Evolutionary conservation across 345 rosid species (phyloP), one percentile per base, ranked within the genome.

Genomic region (Eucalyptus albens): DNA sequence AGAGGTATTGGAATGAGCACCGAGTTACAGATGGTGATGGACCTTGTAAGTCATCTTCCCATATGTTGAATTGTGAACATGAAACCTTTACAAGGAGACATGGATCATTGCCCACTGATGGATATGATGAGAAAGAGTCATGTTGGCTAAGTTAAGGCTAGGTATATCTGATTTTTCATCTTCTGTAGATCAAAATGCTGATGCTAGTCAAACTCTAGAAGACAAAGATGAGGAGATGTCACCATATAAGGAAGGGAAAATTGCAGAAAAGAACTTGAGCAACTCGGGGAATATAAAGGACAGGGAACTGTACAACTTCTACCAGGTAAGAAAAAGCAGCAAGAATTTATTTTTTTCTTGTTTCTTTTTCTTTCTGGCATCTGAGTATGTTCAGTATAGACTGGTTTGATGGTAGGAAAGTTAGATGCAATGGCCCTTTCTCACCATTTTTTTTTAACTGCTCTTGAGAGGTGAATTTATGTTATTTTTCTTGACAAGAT

Each of bases 1-100:
- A 95, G 90, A 90, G 91, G 90, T 93, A 95, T 90, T 98, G 99
- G 99, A 96, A 93, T 91, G 95, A 92, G 94, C 96, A 94, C 72
- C 92, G 89, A 86, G 90, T 91, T 82, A 88, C 86, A 69, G 86
- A 90, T 50, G 72, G 69, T 87, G 88, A 88, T 86, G 92, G 89
- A 89, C 56, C 94, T 62, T 86, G 33, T 89, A 89, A 90, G 87
- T 77, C 27, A 22, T 77, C 83, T 77, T 77, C 27, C 47, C 27
- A 77, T 77, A 77, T 37, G 83, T 77, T 77, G 83, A 77, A 77
- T 19, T 40, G 45, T 77, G 83, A 77, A 77, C 45, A 19, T 55
- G 87, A 87, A 77, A 50, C 53, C 83, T 55, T 69, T 86, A 72
- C 83, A 92, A 67, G 45, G 86, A 91, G 81, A 33, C 86, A 86